A percentile compares a stretch with the other conserved stretches of the same genome.
These are phyloP conservation scores for Zymoseptoria pseudotritici DNA, from an alignment of 2,329 filamentous ascomycete genomes.

Conservation along the genomic window DNA sequence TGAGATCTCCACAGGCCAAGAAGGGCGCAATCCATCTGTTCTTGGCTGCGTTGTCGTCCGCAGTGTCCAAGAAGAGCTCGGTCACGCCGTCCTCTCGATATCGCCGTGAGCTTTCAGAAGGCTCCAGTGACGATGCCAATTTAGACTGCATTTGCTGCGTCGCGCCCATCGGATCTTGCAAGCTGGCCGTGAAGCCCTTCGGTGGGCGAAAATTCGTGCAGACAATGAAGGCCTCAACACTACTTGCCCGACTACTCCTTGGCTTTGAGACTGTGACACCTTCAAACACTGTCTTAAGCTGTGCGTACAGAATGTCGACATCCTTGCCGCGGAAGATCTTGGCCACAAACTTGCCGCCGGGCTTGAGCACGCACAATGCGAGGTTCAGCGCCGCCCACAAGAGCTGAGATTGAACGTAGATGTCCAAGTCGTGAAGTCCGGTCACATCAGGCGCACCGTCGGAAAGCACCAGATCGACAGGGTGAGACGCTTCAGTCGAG, in stretches of 20 bases:
- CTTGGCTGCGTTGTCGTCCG: slow-evolving; percentile 40
- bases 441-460: slow-evolving; percentile 96
- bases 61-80: slow-evolving; percentile 39
- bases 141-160: slow-evolving; percentile 6
- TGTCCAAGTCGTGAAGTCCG: slow-evolving; percentile 92
- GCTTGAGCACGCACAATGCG: slow-evolving; percentile 82
- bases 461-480: slow-evolving; percentile 87
- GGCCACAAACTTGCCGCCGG: slow-evolving; percentile 91
- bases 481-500: slow-evolving; percentile 52
- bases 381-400: slow-evolving; percentile 91
- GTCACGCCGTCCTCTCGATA: slow-evolving; percentile 41
- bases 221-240: slow-evolving; percentile 93
- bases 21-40: slow-evolving; percentile 87
- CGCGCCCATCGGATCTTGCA: slow-evolving; percentile 67
- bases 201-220: slow-evolving; percentile 85
- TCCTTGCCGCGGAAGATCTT: slow-evolving; percentile 96
- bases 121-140: slow-evolving; percentile 2
- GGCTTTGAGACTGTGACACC: slow-evolving; percentile 88
- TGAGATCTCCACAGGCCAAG: slow-evolving; percentile 92
- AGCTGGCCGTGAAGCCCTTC: slow-evolving; percentile 62
- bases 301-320: slow-evolving; percentile 90
- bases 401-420: slow-evolving; percentile 93
- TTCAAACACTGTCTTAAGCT: slow-evolving; percentile 85
- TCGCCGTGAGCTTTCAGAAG: slow-evolving; percentile 21
- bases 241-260: slow-evolving; percentile 87